Evolutionary conservation across 768 basidiomycete genomes (phyloP).

Genomic region (Auricularia auricula-judae): DNA sequence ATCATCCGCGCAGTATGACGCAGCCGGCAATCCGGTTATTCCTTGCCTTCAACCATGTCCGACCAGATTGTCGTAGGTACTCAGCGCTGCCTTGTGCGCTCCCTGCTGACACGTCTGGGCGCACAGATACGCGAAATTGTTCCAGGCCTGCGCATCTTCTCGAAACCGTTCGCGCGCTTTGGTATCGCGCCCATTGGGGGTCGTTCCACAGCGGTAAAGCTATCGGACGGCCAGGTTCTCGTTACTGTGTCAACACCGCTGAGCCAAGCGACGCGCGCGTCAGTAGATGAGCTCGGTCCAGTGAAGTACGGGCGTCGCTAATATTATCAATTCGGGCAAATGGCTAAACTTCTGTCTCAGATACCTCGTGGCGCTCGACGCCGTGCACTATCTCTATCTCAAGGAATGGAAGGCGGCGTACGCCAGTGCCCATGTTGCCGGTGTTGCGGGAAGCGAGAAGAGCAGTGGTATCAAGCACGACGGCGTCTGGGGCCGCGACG

Average conservation of each 20-base stretch:
- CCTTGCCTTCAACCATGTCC: too few relatives aligned
- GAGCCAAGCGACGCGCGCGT: conserved; percentile 49
- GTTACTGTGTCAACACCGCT: conserved; percentile 73
- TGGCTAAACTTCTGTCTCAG: conserved; percentile 16
- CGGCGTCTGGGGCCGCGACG: conserved; percentile 24
- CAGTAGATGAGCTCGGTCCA: conserved; percentile 51
- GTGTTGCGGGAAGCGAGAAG: conserved; percentile 46
- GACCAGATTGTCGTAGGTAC: too few relatives aligned
- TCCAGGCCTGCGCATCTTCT: not conserved
- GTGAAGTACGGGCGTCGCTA: conserved; percentile 39
- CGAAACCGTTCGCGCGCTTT: conserved; percentile 47
- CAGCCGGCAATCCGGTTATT: too few relatives aligned
- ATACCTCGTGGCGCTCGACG: conserved; percentile 48
- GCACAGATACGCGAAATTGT: not conserved
- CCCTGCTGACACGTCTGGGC: not conserved
- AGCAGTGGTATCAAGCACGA: conserved; percentile 46
- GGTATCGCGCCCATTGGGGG: conserved; percentile 69
- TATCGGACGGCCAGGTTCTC: conserved; percentile 63
- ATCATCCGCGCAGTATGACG: too few relatives aligned
- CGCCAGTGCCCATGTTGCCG: conserved; percentile 59
- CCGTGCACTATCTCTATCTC: conserved; percentile 49
- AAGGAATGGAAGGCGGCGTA: conserved; percentile 59
- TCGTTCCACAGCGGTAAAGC: conserved; percentile 68
- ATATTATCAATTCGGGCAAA: too few relatives aligned
- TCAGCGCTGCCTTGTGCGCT: too few relatives aligned